A percentile compares a stretch with the other conserved stretches of the same genome.
These are phyloP conservation scores for Cymbidium sinense DNA, from an alignment of 106 monocot species.

Conservation along the genomic window DNA sequence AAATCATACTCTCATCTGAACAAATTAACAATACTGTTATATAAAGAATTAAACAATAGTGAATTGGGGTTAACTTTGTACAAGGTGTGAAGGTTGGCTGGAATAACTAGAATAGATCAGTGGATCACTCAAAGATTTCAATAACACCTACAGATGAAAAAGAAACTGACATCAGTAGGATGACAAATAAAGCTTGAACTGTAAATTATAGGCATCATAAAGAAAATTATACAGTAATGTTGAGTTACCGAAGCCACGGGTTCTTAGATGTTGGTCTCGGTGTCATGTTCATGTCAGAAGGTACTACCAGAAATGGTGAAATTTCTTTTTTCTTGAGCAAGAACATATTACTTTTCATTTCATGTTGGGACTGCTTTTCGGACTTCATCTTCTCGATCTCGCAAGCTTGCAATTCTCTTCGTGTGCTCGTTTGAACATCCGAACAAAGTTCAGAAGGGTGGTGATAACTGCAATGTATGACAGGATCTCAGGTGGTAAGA, in stretches of 20 bases:
- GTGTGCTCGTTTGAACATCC: conserved; percentile 52
- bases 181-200: neutral
- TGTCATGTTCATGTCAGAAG: too few species aligned
- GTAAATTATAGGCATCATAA: neutral
- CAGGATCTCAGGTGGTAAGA: neutral
- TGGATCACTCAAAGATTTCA: neutral
- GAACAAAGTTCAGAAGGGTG: conserved; percentile 68
- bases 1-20: neutral
- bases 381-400: conserved; percentile 74
- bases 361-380: conserved; percentile 43
- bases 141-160: conserved; percentile 13
- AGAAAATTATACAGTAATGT: neutral
- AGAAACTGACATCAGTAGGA: neutral
- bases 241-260: neutral
- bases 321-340: neutral
- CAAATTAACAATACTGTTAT: neutral
- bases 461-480: conserved; percentile 43
- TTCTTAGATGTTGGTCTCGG: too few species aligned
- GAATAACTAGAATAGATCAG: neutral
- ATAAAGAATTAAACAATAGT: conserved; percentile 7
- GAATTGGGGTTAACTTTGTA: conserved; percentile 26
- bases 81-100: neutral
- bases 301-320: neutral
- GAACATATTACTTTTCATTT: too few species aligned
- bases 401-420: conserved; percentile 70